phyloP scores from a whole-genome alignment of 1,139 yeast genomes.

The Groenewaldozyma sp. region DNA sequence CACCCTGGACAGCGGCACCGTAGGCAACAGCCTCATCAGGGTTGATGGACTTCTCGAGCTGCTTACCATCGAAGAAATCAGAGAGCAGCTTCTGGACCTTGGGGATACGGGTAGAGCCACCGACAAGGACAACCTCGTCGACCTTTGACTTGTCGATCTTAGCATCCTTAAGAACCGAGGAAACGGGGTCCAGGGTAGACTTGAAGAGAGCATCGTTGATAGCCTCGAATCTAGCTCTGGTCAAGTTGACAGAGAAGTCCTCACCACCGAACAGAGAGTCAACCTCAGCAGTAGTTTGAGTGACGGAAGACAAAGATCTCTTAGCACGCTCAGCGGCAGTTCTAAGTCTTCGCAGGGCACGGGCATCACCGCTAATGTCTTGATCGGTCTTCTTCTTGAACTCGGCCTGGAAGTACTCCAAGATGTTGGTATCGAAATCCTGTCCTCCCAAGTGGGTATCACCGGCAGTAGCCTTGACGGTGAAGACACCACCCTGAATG shows the following conservation, averaged over 20 bases:
- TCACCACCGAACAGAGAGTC: constrained; percentile 76
- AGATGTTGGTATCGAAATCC: constrained; percentile 77
- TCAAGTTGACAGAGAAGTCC: constrained; percentile 71
- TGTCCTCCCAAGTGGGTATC: constrained; percentile 99
- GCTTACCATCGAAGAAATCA: constrained; percentile 85
- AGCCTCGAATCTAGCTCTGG: constrained; percentile 91
- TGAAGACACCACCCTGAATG: constrained; percentile 92
- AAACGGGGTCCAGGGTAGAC: constrained; percentile 78
- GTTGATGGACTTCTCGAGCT: constrained; percentile 79
- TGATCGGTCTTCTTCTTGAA: constrained; percentile 79
- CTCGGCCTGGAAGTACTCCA: constrained; percentile 68
- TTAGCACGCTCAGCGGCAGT: constrained; percentile 90
- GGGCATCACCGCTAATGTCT: constrained; percentile 65
- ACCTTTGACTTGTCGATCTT: constrained; percentile 69
- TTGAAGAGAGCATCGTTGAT: constrained; percentile 77
- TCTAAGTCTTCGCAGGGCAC: constrained; percentile 82
- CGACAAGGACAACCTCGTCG: constrained; percentile 79
- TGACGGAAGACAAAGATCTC: constrained; percentile 79
- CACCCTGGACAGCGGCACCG: constrained; percentile 99
- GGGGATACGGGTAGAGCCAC: constrained; percentile 94
- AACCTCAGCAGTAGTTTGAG: constrained; percentile 80
- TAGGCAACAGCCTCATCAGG: constrained; percentile 97
- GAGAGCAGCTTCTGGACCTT: constrained; percentile 81
- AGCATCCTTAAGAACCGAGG: constrained; percentile 77
- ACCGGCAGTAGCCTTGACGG: constrained; percentile 97